Conservation (phyloP, 2,329 filamentous ascomycete species). For the Fusarium verrucosum region DNA sequence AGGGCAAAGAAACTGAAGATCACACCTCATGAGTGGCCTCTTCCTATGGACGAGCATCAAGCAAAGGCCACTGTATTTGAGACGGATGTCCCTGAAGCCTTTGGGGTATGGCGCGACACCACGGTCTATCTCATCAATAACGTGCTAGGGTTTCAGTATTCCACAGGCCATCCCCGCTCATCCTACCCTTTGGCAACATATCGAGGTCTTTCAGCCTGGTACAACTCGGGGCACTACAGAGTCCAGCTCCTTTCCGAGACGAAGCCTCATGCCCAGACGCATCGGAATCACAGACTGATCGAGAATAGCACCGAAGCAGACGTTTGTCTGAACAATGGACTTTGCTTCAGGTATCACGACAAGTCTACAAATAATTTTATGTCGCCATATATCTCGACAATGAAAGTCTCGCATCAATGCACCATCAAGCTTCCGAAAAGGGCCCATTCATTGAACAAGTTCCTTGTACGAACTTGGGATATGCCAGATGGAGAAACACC, state of each 20-base stretch:
- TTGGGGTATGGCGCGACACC: conserved; percentile 60
- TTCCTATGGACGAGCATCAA: conserved; percentile 49
- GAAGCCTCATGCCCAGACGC: conserved; percentile 30
- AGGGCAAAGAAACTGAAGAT: conserved; percentile 56
- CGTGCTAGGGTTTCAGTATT: conserved; percentile 46
- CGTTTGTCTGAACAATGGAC: conserved; percentile 40
- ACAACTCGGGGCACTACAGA: neutral
- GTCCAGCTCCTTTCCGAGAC: conserved; percentile 33
- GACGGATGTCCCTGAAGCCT: conserved; percentile 53
- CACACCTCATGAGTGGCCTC: conserved; percentile 64
- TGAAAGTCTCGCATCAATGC: conserved; percentile 6
- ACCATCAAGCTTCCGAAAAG: conserved; percentile 26
- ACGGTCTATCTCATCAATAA: conserved; percentile 54
- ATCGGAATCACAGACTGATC: conserved; percentile 9
- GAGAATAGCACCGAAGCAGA: conserved; percentile 4
- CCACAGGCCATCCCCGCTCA: neutral
- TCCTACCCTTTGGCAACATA: conserved; percentile 19
- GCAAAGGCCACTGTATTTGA: conserved; percentile 65
- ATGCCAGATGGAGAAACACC: conserved; percentile 40
- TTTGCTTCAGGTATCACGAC: conserved; percentile 37
- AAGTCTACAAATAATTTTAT: neutral
- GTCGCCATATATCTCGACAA: neutral
- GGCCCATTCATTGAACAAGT: conserved; percentile 17
- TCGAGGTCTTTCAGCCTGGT: conserved; percentile 1
- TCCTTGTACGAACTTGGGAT: conserved; percentile 12